Base-by-base conservation (phyloP, 2,329 filamentous ascomycete species). In the Aureobasidium sp. region DNA sequence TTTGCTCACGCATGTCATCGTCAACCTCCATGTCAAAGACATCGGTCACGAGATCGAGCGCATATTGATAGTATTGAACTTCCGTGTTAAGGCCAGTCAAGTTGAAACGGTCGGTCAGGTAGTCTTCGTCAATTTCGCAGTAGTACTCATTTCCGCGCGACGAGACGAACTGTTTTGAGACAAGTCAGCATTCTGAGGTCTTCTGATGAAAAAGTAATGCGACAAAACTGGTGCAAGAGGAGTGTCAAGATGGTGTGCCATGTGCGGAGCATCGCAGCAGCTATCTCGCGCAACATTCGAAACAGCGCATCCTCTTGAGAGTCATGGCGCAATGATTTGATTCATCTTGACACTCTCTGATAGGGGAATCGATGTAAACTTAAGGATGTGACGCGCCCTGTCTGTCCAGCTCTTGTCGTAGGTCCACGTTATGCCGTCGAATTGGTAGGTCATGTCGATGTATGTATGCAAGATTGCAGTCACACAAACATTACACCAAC, bases 51-150 rank as follows among this genome's bases (percentile, higher is more conserved):
- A 99, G 85, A 73, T 99, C 94, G 49, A 99, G 84, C 16, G 94
- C 94, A 84, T 99, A 97, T 76, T 99, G 94, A 72, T 99, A 99
- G 80, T 97, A 97, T 72, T 96, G 90, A 15, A 99, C 94, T 74
- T 99, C 94, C 39, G 91, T 93, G 77, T 97, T 97, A 55, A 99
- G 84, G 41, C 94, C 94, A 0, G 94, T 99, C 64, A 99, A 81
- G 77, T 99, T 99, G 83, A 99, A 99, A 55, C 94, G 87, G 75
- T 99, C 94, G 57, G 92, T 97, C 50, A 99, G 83, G 76, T 99
- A 99, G 71, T 99, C 94, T 75, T 99, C 94, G 76, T 99, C 94
- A 70, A 99, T 97, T 74, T 99, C 94, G 83, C 94, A 99, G 72
- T 97, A 99, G 78, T 99, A 99, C 75, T 99, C 94, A 77, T 99